phyloP scores from a whole-genome alignment of 1,284 basidiomycete species.

The Tilletia horrida region DNA sequence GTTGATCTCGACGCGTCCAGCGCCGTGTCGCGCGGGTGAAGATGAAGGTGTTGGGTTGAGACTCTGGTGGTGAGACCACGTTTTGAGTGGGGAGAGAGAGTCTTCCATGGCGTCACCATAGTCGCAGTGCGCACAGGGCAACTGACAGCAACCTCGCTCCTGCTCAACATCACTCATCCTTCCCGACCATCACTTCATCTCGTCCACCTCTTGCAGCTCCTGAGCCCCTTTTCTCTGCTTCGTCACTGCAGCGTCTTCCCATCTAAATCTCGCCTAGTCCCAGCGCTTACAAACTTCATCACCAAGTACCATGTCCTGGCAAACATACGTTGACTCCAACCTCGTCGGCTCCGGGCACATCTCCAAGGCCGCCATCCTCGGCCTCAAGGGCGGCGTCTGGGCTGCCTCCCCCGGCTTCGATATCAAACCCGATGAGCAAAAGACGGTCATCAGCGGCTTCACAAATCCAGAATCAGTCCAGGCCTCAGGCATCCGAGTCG shows the following conservation, averaged over 20 bases:
- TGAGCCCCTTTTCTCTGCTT: too few relatives aligned
- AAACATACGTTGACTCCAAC: slow-evolving; percentile 83
- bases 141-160: too few relatives aligned
- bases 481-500: slow-evolving; percentile 68
- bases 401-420: slow-evolving; percentile 71
- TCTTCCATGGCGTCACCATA: too few relatives aligned
- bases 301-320: slow-evolving; percentile 42
- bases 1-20: not conserved
- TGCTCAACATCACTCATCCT: too few relatives aligned
- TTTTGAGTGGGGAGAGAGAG: too few relatives aligned
- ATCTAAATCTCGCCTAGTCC: not conserved
- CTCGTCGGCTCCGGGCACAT: slow-evolving; percentile 76
- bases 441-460: slow-evolving; percentile 65
- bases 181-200: too few relatives aligned
- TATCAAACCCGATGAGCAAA: slow-evolving; percentile 72
- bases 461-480: slow-evolving; percentile 56
- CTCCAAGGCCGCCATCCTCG: slow-evolving; percentile 76
- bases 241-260: too few relatives aligned
- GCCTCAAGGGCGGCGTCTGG: slow-evolving; percentile 82
- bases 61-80: too few relatives aligned
- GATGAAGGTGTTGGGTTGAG: too few relatives aligned
- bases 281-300: not conserved
- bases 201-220: too few relatives aligned
- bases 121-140: too few relatives aligned
- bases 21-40: too few relatives aligned